Base-by-base conservation (phyloP, 2,329 filamentous ascomycete species). In the Penicillium sp. region DNA sequence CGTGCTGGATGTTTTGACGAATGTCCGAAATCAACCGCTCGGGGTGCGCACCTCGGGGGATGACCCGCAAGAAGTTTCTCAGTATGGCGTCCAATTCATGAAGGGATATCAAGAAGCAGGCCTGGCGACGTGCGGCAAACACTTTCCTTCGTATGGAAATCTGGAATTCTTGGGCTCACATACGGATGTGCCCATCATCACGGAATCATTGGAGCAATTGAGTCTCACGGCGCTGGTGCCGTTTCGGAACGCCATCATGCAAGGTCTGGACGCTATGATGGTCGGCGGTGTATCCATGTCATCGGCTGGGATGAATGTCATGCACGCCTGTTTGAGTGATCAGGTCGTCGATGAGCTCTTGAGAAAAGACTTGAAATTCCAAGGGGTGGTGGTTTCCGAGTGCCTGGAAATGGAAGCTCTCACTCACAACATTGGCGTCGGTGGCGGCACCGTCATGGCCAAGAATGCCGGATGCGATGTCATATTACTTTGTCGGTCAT, bases 341-440 rank as follows among this genome's bases (percentile, higher is more conserved):
- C 89, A 95, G 66, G 89, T 97, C 1, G 90, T 97, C 3, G 88
- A 95, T 62, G 89, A 93, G 49, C 73, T 96, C 24, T 75, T 97
- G 3, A 81, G 91, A n/a, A 85, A 86, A 50, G 90, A 96, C 56
- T 79, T 97, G 25, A 86, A 86, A 2, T 97, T 97, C 60, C 81
- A 88, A 43, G 91, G 91, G 1, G 90, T 97, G 2, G 90, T 93
- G 25, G 89, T 97, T 43, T 96, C 90, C 0, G 91, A 97, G 64
- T 97, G 91, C 57, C 73, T 97, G 6, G 91, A 96, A 66, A 97
- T 97, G 91, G 90, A 96, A 63, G 90, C 90, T 0, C 78, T 97
- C 7, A 93, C 89, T 55, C 88, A 95, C 63, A 94, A 96, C 60
- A 93, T 97, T 43, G 91, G 91, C n/a, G 90, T 98, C 13, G 90